A percentile compares a stretch with the other conserved stretches of the same genome.
These are phyloP conservation scores for Chytridiales sp. DNA, from an alignment of 371 early-diverging fungal genomes.

Conservation along the genomic window DNA sequence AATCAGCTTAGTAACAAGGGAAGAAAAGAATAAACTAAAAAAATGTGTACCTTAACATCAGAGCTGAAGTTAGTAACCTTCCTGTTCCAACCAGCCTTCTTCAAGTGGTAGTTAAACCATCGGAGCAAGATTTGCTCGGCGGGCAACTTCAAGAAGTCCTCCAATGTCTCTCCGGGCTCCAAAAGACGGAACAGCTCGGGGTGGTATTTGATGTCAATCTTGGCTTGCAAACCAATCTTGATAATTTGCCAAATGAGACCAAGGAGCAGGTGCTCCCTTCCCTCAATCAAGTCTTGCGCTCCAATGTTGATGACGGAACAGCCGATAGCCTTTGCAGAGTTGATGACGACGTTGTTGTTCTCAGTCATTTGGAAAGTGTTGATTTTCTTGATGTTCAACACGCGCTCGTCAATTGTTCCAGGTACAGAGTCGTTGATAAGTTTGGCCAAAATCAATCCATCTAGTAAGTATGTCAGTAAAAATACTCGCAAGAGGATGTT, in stretches of 20 bases:
- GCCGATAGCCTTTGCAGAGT: conserved; percentile 97
- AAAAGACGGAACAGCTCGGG: conserved; percentile 94
- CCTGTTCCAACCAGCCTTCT: conserved; percentile 85
- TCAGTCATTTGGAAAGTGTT: conserved; percentile 94
- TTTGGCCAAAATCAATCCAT: conserved; percentile 93
- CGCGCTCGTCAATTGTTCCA: conserved; percentile 97
- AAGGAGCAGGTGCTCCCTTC: conserved; percentile 88
- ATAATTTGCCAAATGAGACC: conserved; percentile 98
- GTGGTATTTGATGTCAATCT: conserved; percentile 93
- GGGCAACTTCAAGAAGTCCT: conserved; percentile 84
- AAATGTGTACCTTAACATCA: conserved; percentile 67
- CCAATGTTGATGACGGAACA: conserved; percentile 96
- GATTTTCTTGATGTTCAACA: conserved; percentile 81
- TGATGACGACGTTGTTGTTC: conserved; percentile 96
- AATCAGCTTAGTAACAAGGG: neutral
- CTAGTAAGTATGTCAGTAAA: conserved; percentile 31
- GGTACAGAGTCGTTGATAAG: conserved; percentile 95
- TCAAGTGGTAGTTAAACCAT: conserved; percentile 98
- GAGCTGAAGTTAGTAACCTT: conserved; percentile 85
- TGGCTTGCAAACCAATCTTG: conserved; percentile 90
- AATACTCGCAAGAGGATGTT: conserved; percentile 3
- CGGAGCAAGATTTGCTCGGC: conserved; percentile 92
- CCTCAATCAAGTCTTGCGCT: conserved; percentile 89
- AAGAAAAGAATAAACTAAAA: neutral
- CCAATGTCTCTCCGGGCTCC: conserved; percentile 87